Percentiles rank a stretch among this genome's conserved stretches.
phyloP scores from a whole-genome alignment of 2,329 filamentous ascomycete species.

The Hymenoscyphus occultus region DNA sequence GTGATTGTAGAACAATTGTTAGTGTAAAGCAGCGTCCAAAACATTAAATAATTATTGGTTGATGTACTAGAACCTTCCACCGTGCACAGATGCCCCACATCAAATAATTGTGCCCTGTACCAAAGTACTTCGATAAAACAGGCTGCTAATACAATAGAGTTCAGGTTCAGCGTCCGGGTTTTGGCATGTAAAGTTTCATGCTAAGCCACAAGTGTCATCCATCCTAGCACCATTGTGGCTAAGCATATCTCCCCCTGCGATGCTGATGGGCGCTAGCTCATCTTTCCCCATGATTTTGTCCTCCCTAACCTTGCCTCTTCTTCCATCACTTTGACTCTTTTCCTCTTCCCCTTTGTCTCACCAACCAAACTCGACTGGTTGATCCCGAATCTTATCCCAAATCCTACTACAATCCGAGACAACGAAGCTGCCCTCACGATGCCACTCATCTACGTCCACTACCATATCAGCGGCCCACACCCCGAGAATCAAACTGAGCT shows the following conservation, averaged over 20 bases:
- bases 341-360: neutral
- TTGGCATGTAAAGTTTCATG: neutral
- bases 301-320: too few species aligned
- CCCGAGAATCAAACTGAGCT: neutral
- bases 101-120: too few species aligned
- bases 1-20: too few species aligned
- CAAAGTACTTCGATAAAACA: too few species aligned
- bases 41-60: too few species aligned
- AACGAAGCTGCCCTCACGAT: neutral
- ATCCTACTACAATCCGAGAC: neutral
- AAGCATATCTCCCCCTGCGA: too few species aligned
- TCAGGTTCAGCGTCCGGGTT: constrained; percentile 4
- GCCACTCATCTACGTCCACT: neutral
- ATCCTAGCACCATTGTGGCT: too few species aligned
- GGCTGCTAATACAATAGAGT: constrained; percentile 2
- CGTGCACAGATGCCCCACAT: too few species aligned
- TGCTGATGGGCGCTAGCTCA: neutral
- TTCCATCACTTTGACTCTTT: too few species aligned
- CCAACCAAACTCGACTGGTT: neutral
- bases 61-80: too few species aligned
- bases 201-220: neutral
- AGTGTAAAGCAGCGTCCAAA: too few species aligned
- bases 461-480: neutral
- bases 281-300: too few species aligned
- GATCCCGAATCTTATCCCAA: neutral